Evolutionary conservation across 2,329 filamentous ascomycete genomes (phyloP).

Genomic region (Elsinoe necatrix): DNA sequence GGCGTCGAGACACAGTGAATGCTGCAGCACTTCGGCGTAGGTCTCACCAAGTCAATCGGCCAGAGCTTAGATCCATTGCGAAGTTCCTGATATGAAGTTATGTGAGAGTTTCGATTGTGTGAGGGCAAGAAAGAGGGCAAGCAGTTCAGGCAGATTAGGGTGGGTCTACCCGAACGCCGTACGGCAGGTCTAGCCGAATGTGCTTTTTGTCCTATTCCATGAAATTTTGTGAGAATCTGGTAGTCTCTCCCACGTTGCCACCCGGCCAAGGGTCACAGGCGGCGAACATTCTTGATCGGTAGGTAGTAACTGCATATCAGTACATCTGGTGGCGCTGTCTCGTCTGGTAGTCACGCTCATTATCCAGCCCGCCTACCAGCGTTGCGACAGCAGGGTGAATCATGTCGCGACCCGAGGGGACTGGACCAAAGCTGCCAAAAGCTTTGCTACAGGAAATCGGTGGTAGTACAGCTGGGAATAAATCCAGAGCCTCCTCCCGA

Average conservation of each 20-base stretch:
- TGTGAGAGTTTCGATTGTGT: background rate
- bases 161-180: background rate
- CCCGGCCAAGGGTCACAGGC: too few species aligned
- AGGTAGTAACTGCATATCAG: too few species aligned
- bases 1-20: too few species aligned
- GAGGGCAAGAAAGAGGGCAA: background rate
- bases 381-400: too few species aligned
- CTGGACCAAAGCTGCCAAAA: slow-evolving; percentile 39
- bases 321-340: too few species aligned
- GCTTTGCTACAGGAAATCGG: slow-evolving; percentile 38
- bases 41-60: background rate
- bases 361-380: background rate
- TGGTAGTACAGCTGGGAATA: slow-evolving; percentile 19
- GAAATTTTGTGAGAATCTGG: too few species aligned
- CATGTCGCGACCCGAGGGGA: slow-evolving; percentile 1
- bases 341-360: too few species aligned
- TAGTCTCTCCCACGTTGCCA: too few species aligned
- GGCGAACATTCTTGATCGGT: too few species aligned
- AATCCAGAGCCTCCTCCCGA: slow-evolving; percentile 21
- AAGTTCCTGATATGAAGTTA: background rate
- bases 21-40: too few species aligned
- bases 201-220: background rate
- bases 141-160: background rate
- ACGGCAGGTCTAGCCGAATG: background rate
- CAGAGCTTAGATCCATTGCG: background rate